Conservation (phyloP, 805 yeast genomes). For the Candida montana region DNA sequence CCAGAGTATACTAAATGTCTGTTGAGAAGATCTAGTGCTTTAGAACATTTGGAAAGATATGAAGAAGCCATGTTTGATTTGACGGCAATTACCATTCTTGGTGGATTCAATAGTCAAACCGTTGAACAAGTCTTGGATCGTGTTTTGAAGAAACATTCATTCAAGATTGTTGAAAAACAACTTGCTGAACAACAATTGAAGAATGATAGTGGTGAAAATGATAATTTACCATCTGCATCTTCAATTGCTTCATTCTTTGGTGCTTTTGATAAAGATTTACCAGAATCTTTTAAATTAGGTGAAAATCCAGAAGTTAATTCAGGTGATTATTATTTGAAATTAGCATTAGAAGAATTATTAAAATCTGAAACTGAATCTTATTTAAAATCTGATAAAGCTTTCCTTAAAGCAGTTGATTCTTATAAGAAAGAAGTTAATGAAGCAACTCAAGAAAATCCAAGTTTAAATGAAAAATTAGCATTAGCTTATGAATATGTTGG, state of each 20-base stretch:
- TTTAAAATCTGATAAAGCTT: conserved; percentile 31
- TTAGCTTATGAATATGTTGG: conserved; percentile 82
- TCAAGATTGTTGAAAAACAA: conserved; percentile 59
- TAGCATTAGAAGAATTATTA: conserved; percentile 56
- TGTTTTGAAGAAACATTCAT: conserved; percentile 76
- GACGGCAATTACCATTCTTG: conserved; percentile 81
- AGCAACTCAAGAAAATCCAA: conserved; percentile 19
- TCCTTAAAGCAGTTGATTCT: conserved; percentile 54
- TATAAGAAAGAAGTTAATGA: conserved; percentile 28
- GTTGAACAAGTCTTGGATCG: conserved; percentile 82
- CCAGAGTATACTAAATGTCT: conserved; percentile 91
- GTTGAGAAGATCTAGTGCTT: conserved; percentile 88
- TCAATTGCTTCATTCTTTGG: conserved; percentile 83
- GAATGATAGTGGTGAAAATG: conserved; percentile 9
- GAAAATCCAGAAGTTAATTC: conserved; percentile 34
- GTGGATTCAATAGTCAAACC: conserved; percentile 74
- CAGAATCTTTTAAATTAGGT: conserved; percentile 41
- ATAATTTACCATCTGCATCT: conserved; percentile 71
- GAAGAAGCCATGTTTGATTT: conserved; percentile 87
- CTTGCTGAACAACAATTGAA: conserved; percentile 30
- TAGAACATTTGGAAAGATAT: conserved; percentile 73
- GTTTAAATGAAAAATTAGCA: conserved; percentile 40
- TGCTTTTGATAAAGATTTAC: conserved; percentile 62
- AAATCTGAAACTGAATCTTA: conserved; percentile 36
- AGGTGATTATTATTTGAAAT: conserved; percentile 58